A percentile compares a stretch with the other conserved stretches of the same genome.
Conservation (phyloP, 768 basidiomycete genomes). For the Termitomyces sp. region DNA sequence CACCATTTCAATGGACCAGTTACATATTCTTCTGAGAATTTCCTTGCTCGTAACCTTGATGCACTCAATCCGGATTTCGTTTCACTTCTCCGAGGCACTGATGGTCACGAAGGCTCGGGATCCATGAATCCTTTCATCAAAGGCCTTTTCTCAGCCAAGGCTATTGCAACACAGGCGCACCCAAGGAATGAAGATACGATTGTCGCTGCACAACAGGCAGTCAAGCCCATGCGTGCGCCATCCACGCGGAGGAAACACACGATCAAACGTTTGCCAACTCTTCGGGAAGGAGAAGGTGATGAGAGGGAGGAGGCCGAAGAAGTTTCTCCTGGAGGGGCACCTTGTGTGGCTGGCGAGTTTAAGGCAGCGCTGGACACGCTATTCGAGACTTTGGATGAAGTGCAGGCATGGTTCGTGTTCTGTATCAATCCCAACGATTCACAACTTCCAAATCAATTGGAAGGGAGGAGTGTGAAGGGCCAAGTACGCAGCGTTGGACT, state of each 20-base stretch:
- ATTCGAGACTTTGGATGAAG: constrained; percentile 84
- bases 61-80: constrained; percentile 92
- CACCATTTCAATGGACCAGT: constrained; percentile 90
- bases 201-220: constrained; percentile 87
- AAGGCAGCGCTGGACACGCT: constrained; percentile 77
- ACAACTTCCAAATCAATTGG: constrained; percentile 90
- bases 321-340: constrained; percentile 30
- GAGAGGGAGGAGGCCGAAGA: constrained; percentile 50
- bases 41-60: constrained; percentile 86
- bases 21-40: constrained; percentile 85
- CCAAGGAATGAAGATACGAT: constrained; percentile 93
- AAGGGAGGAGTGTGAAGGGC: constrained; percentile 86
- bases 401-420: constrained; percentile 87
- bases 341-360: constrained; percentile 89
- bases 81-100: constrained; percentile 71
- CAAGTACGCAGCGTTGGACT: constrained; percentile 83
- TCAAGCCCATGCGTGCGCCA: constrained; percentile 92
- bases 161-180: constrained; percentile 89
- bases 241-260: constrained; percentile 81
- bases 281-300: constrained; percentile 41
- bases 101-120: constrained; percentile 62
- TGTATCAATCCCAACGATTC: constrained; percentile 95
- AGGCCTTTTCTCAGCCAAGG: constrained; percentile 80
- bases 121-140: constrained; percentile 91
- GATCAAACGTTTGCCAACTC: constrained; percentile 53